Base-by-base conservation (phyloP, 768 basidiomycete genomes). In the Gloeopeniophorella convolvens region DNA sequence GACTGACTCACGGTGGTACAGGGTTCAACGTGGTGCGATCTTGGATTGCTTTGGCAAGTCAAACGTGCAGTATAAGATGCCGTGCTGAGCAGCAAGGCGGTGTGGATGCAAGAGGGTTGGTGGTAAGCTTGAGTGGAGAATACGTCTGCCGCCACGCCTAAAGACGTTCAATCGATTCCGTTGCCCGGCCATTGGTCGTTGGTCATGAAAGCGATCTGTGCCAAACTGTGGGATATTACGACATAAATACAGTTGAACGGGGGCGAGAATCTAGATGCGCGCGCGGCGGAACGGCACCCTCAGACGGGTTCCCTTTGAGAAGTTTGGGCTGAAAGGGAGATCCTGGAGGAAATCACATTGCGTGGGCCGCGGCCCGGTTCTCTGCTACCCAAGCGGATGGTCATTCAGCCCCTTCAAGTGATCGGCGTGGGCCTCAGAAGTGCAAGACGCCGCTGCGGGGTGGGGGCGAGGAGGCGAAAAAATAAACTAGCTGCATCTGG, bases 321-420 rank as follows among this genome's bases (percentile, higher is more conserved):
- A 35, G 45, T 24, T 42, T 33, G 27, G 7, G 26, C 26, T 28
- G 21, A 24, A 27, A 26, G n/a, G 21, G 37, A 27, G 18, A n/a
- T n/a, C n/a, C n/a, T n/a, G n/a, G 41, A 39, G 30, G 24, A 33
- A 35, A 37, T 51, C 50, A 37, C n/a, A 23, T 54, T 24, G 52
- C 42, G 31, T 54, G 52, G n/a, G 46, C 52, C 52, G 39, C 30
- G 36, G 46, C 30, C 52, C 46, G 42, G 52, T 54, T 43, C n/a
- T 43, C 46, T 48, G 46, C 30, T 35, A 48, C 45, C 51, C 41
- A 48, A 43, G 20, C 10, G 16, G 9, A 48, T 24, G 46, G 36
- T 15, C 20, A 26, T 47, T 43, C 37, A 43, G 47, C 46, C 13
- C 20, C 31, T 33, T 40, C 15, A 31, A 44, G n/a, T 48, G 52